These are phyloP conservation scores for Cladosporium oxysporum DNA, from an alignment of 2,329 filamentous ascomycete species.

Conservation along the genomic window DNA sequence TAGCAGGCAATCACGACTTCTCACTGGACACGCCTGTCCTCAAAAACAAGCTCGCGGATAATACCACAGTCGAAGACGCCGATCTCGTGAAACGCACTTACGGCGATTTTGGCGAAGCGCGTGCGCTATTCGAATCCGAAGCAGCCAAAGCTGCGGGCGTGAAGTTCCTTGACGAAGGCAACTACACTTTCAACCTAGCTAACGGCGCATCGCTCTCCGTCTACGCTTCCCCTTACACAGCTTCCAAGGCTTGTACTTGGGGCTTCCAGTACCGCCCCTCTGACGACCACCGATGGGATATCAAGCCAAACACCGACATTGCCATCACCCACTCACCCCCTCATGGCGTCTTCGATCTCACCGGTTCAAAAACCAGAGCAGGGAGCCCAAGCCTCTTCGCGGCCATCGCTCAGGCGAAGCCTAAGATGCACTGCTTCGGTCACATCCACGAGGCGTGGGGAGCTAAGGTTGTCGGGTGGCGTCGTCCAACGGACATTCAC, in stretches of 20 bases:
- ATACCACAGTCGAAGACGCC: conserved; percentile 32
- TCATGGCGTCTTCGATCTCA: conserved; percentile 32
- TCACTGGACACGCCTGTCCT: conserved; percentile 39
- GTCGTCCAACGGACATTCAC: conserved; percentile 37
- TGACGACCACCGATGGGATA: conserved; percentile 39
- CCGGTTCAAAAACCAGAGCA: conserved; percentile 29
- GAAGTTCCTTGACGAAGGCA: conserved; percentile 56
- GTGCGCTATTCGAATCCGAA: conserved; percentile 29
- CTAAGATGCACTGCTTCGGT: conserved; percentile 58
- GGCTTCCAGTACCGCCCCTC: conserved; percentile 57
- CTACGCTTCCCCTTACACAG: conserved; percentile 57
- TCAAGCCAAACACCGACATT: conserved; percentile 37
- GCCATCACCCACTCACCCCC: conserved; percentile 46
- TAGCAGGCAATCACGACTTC: conserved; percentile 42
- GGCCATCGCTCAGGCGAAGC: conserved; percentile 48
- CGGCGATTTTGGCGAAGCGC: conserved; percentile 40
- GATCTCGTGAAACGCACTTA: conserved; percentile 40
- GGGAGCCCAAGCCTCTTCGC: conserved; percentile 51
- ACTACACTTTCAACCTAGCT: conserved; percentile 46
- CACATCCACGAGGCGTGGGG: conserved; percentile 65
- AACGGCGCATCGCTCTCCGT: conserved; percentile 53
- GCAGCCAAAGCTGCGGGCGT: conserved; percentile 48
- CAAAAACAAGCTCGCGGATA: conserved; percentile 36
- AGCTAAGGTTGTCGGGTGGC: conserved; percentile 56
- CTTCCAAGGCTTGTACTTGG: conserved; percentile 54